Evolutionary conservation across 2,329 filamentous ascomycete species (phyloP).

Genomic region (Apiospora aurea): DNA sequence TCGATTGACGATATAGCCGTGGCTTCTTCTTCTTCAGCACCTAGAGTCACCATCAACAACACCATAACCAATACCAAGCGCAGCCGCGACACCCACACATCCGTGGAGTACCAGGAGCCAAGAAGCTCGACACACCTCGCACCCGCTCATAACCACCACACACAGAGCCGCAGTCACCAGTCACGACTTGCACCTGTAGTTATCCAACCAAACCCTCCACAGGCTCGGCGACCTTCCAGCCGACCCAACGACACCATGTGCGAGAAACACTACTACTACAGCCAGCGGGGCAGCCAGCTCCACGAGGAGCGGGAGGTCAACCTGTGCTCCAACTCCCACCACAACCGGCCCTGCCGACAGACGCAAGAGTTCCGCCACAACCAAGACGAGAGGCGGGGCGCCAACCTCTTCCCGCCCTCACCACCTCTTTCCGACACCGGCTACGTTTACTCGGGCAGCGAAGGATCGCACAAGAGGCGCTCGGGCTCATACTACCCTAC

Average conservation of each 20-base stretch:
- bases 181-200: conserved; percentile 27
- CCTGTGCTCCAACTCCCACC: conserved; percentile 19
- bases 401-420: conserved; percentile 25
- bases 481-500: conserved; percentile 20
- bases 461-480: conserved; percentile 25
- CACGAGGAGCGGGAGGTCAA: conserved; percentile 13
- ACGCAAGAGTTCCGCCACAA: conserved; percentile 24
- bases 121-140: conserved; percentile 9
- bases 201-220: conserved; percentile 23
- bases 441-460: conserved; percentile 26
- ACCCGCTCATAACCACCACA: conserved; percentile 2
- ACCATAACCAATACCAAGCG: conserved; percentile 25
- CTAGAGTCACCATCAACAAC: conserved; percentile 28
- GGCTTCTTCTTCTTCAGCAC: conserved; percentile 24
- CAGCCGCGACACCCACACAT: conserved; percentile 24
- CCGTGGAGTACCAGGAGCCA: conserved; percentile 8
- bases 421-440: conserved; percentile 25
- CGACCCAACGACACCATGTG: conserved; percentile 28
- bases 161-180: background rate
- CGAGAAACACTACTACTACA: conserved; percentile 28
- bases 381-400: conserved; percentile 18
- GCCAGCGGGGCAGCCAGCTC: background rate
- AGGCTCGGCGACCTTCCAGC: conserved; percentile 23
- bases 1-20: conserved; percentile 28
- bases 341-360: conserved; percentile 17